Base-by-base conservation (phyloP, 768 basidiomycete species). In the Calocera viscosa region DNA sequence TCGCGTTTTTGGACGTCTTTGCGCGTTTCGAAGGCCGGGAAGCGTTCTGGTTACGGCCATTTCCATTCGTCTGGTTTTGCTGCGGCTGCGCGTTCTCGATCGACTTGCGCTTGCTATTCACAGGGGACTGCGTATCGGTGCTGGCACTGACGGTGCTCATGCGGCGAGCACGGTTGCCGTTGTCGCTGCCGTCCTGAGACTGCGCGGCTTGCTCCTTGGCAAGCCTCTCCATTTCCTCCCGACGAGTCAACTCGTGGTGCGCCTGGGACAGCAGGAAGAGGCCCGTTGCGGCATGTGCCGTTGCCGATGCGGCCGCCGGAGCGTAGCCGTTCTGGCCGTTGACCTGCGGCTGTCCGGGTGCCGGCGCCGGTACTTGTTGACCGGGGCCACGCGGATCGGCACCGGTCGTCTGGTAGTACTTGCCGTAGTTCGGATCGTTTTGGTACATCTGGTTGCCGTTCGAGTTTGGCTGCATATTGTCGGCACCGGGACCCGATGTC, bases 201-300 rank as follows among this genome's bases (percentile, higher is more conserved):
- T 60, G 53, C 75, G 69, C 1, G 22, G 67, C 65, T 47, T 41
- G 63, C 66, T 65, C 70, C 67, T 39, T 69, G 74, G 73, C 66
- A 74, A 78, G 67, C 78, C 66, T 53, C 78, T 63, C 85, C 83
- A 70, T 86, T 74, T 91, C 89, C 76, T 95, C 93, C n/a, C 91
- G 86, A 78, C 94, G 95, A 39, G 90, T 91, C 68, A 96, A 85
- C 80, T 95, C 94, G 75, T 96, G 94, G 74, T 96, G 94, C 30
- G 94, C 94, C 77, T 97, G 94, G 0, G 87, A 89, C 65, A 97
- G 86, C 63, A 97, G 81, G 78, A 94, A 97, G 53, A 97, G 84
- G 30, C 94, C 94, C 74, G 95, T 96, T 64, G 92, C 89, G 65
- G 92, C 91, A 22, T 84, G 81, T 49, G 76, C 83, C 1, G 91